phyloP scores from a whole-genome alignment of 257 asterid species.

The Solanum chaucha region DNA sequence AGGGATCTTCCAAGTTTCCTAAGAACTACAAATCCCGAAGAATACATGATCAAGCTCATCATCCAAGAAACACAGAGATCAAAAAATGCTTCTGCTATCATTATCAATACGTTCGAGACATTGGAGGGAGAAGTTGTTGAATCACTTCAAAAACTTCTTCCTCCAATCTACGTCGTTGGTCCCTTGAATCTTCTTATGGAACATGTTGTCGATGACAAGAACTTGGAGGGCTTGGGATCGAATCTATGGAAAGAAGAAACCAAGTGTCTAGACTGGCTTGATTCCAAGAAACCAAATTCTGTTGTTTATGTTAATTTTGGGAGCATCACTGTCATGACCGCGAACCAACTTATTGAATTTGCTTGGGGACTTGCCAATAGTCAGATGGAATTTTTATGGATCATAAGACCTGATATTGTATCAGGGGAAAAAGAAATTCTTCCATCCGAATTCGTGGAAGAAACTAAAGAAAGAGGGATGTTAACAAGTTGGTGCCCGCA shows the following conservation, averaged over 20 bases:
- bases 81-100: neutral
- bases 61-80: neutral
- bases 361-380: constrained; percentile 55
- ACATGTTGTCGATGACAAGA: neutral
- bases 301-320: constrained; percentile 42
- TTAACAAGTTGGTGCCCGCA: constrained; percentile 45
- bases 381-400: constrained; percentile 31
- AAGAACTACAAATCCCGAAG: constrained; percentile 4
- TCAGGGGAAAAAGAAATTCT: constrained; percentile 17
- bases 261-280: constrained; percentile 43
- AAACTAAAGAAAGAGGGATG: constrained; percentile 24
- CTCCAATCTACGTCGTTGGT: neutral
- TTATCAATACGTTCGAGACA: neutral
- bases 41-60: neutral
- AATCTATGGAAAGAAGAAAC: constrained; percentile 51
- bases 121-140: neutral
- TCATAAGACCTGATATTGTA: constrained; percentile 44
- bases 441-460: constrained; percentile 20
- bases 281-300: constrained; percentile 18
- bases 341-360: constrained; percentile 31
- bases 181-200: neutral
- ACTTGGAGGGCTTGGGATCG: constrained; percentile 14
- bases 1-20: constrained; percentile 4
- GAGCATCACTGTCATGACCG: constrained; percentile 33
- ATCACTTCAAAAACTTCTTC: neutral